phyloP scores from a whole-genome alignment of 2,329 filamentous ascomycete species.

The Fusarium clavum region DNA sequence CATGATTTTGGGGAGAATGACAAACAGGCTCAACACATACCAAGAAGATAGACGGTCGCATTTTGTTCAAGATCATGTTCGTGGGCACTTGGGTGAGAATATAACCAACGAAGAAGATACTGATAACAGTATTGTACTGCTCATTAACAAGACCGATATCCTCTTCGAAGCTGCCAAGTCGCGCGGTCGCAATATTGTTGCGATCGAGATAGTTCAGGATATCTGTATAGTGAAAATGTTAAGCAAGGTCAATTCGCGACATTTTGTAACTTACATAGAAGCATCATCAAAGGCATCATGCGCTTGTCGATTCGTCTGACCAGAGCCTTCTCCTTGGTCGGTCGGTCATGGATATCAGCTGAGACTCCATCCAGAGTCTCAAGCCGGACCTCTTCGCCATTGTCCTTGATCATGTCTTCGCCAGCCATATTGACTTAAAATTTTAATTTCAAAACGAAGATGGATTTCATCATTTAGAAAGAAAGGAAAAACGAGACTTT shows the following conservation, averaged over 20 bases:
- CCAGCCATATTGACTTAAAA: not conserved
- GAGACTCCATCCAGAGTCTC: conserved; percentile 1
- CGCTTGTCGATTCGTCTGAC: conserved; percentile 16
- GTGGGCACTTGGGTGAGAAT: not conserved
- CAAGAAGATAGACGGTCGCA: conserved; percentile 60
- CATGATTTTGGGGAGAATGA: not conserved
- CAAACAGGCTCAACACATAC: not conserved
- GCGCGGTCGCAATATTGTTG: conserved; percentile 29
- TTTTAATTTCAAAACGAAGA: too few relatives aligned
- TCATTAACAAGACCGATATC: conserved; percentile 26
- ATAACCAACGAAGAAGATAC: conserved; percentile 45
- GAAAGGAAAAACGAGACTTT: too few relatives aligned
- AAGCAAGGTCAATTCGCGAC: not conserved
- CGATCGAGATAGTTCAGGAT: conserved; percentile 19
- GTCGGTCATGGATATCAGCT: conserved; percentile 1
- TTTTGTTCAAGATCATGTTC: conserved; percentile 51
- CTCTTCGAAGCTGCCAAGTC: conserved; percentile 18
- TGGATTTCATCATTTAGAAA: too few relatives aligned
- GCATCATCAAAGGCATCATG: conserved; percentile 29
- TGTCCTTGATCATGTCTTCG: conserved; percentile 9
- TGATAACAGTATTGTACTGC: conserved; percentile 49
- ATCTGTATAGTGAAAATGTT: not conserved
- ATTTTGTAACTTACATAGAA: not conserved
- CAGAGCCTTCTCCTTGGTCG: conserved; percentile 1
- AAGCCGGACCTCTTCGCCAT: not conserved